phyloP scores from a whole-genome alignment of 148 eudicot species.

The Cornus florida region DNA sequence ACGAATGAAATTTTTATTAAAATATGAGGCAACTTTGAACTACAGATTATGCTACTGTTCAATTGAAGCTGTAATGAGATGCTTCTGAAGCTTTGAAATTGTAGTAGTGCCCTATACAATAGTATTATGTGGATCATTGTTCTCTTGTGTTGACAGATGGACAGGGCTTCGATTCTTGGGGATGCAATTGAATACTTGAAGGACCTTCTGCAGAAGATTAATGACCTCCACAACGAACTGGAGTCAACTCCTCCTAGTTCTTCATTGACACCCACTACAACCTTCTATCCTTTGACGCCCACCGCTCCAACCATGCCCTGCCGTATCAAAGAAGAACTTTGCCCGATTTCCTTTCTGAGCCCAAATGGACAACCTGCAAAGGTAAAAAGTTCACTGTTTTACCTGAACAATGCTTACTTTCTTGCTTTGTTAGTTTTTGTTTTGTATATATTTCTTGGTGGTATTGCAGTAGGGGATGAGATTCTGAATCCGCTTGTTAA shows the following conservation, averaged over 20 bases:
- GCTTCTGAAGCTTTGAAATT: not conserved
- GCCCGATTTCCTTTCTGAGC: conserved; percentile 68
- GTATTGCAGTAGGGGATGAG: not conserved
- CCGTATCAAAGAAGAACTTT: conserved; percentile 82
- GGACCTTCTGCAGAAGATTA: conserved; percentile 77
- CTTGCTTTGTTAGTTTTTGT: not conserved
- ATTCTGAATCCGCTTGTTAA: too few species aligned
- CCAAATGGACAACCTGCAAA: conserved; percentile 85
- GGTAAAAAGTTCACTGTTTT: conserved; percentile 32
- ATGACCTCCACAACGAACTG: conserved; percentile 77
- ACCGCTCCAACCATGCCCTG: conserved; percentile 61
- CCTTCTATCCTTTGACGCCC: conserved; percentile 75
- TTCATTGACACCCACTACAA: conserved; percentile 52
- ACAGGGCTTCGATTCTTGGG: conserved; percentile 87
- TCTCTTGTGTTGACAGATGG: conserved; percentile 53
- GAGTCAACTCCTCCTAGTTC: conserved; percentile 62
- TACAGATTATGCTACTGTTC: not conserved
- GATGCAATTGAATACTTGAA: conserved; percentile 86
- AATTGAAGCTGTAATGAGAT: not conserved
- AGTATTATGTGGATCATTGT: not conserved
- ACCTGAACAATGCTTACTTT: not conserved
- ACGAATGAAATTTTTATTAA: not conserved
- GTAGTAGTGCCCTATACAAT: not conserved
- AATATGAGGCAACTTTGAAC: not conserved
- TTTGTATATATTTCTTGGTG: not conserved